Base-by-base conservation (phyloP, 2,329 filamentous ascomycete genomes). In the Penicillium griseofulvum region DNA sequence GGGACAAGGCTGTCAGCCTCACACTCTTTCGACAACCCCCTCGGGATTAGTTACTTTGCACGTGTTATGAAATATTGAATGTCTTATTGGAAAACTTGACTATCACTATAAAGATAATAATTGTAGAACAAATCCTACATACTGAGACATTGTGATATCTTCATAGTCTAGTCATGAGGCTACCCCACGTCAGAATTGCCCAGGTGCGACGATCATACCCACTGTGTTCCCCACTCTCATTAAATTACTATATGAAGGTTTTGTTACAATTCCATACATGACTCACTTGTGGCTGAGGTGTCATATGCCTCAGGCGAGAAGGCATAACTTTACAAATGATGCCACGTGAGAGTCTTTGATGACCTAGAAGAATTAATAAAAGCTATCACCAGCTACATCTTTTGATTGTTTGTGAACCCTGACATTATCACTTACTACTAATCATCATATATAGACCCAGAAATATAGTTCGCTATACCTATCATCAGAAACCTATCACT, bases 271-370 rank as follows among this genome's bases (percentile, higher is more conserved):
- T 43, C 5, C 19, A 31, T 50, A 50, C 52, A 50, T 50, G 52
- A 54, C 46, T 54, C 52, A 54, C 39, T 28, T 48, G 50, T 52
- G 50, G 50, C 50, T 52, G 41, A 28, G 19, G 34, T 3, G 22
- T 22, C 22, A 22, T 44, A 11, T 52, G 50, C 43, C 43, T 48
- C 3, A 47, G 49, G 49, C 42, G 17, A 37, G 24, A 16, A 44
- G 5, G 10, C 14, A 17, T 29, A 49, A 14, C n/a, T 28, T 34
- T 9, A 29, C 34, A 29, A 38, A 10, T 22, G 29, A 29, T 12
- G 14, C 19, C 26, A 49, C 17, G 36, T 42, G 36, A 41, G 17
- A 29, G 10, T 29, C 12, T 39, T 38, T 16, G 12, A n/a, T 31
- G 36, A 41, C 19, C 9, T 31, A 11, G 5, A n/a, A 24, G 14